Evolutionary conservation across 2,329 filamentous ascomycete species (phyloP), one percentile per base, ranked within the genome.

Genomic region (Epichloe typhina): DNA sequence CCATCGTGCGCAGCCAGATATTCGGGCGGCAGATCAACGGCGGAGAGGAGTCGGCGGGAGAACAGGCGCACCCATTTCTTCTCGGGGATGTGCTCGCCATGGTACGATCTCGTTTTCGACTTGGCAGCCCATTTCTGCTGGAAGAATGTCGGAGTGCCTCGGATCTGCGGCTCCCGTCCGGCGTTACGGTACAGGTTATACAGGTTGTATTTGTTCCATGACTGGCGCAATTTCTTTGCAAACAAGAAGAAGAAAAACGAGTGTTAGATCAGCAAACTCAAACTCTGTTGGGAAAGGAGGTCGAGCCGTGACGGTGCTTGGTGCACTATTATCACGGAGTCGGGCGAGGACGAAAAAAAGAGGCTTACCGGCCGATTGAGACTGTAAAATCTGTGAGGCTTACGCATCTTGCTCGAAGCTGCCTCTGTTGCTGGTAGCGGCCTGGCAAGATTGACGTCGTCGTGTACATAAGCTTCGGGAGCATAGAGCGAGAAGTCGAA

Each of bases 51-150:
- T 59, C 84, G 83, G 57, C 86, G 80, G 59, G 80, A 83, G 72
- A 98, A 98, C 79, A 95, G 90, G 65, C 86, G 86, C 69, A 86
- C 79, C 93, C 93, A 98, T 72, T 93, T 85, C 65, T 86, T 83
- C 73, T 98, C 93, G 57, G 84, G 82, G 58, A 98, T 84, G 64
- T 95, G 88, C 66, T 96, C 91, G 68, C 91, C 93, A 71, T 98
- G 93, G 69, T 97, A 98, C 56, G 78, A 83, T 58, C 93, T 83
- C 41, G 88, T 80, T 56, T 83, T 67, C 21, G 89, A 82, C 70
- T 98, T 98, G 61, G 91, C 87, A 1, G 71, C 69, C 91, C 91
- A 98, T 84, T 98, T 98, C 71, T 97, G 91, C 75, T 97, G 91
- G 77, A 95, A 98, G 72, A 93, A 94, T 43, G 90, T 96, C 55